Evolutionary conservation across 2,329 filamentous ascomycete genomes (phyloP), one percentile per base, ranked within the genome.

Genomic region (Aureobasidium sp.): DNA sequence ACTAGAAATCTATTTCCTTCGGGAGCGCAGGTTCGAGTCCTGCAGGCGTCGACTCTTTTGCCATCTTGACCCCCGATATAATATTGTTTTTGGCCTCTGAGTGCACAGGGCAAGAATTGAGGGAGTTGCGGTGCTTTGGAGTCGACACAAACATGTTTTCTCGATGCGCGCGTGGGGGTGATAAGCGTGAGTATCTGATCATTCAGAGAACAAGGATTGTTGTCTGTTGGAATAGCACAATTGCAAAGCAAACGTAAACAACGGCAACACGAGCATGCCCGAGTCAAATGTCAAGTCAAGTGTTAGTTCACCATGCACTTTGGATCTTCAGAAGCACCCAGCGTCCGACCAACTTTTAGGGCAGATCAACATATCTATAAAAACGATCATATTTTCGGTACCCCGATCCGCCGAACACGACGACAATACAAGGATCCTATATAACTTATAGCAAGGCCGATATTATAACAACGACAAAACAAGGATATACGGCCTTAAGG

Each of bases 1-100:
- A 47, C 55, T 58, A 58, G 55, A 58, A 58, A 58, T 47, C 55
- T 58, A 58, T 58, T 58, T 48, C 55, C 41, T 58, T 58, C 41
- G 55, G 41, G 55, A 48, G 55, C 55, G 15, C 12, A 20, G 17
- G 55, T 58, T 58, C 55, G 55, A 58, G 22, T 58, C 55, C 17
- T 20, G 12, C 15, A 58, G 55, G 55, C 55, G 55, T 58, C 55
- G 55, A 12, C 9, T 15, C 14, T 34, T 57, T 36, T 57, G 17
- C 17, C 20, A 2, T 36, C 14, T 41, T 29, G 9, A 9, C 7
- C 15, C 6, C 31, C 9, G 22, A 14, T 2, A 25, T 2, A 5
- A 25, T 2, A 14, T n/a, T 25, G 2, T 17, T 53, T 37, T 41
- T 41, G 34, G 5, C 15, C 3, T 3, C 12, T 11, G 22, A 5